Evolutionary conservation across 2,329 filamentous ascomycete genomes (phyloP).

Genomic region (Thielaviopsis musarum): DNA sequence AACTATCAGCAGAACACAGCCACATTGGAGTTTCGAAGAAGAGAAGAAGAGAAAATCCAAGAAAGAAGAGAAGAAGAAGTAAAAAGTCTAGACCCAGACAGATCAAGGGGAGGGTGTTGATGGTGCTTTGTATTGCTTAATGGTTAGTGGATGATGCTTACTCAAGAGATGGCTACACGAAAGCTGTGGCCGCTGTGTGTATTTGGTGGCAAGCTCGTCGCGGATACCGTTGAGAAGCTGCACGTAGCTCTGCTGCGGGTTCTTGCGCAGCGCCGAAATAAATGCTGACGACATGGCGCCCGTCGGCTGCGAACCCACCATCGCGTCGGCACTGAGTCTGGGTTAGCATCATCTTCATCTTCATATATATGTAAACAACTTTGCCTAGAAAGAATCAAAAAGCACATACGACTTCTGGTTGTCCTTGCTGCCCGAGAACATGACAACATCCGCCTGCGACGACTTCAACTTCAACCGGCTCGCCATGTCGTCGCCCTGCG

Average conservation of each 20-base stretch:
- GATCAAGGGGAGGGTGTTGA: background rate
- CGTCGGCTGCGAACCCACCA: conserved; percentile 75
- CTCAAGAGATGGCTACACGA: conserved; percentile 93
- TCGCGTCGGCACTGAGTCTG: conserved; percentile 65
- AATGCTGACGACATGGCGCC: conserved; percentile 99
- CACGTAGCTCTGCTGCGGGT: conserved; percentile 95
- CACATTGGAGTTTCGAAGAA: background rate
- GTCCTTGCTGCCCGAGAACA: conserved; percentile 96
- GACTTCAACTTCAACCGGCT: conserved; percentile 73
- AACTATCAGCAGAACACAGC: background rate
- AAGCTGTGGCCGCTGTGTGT: conserved; percentile 87
- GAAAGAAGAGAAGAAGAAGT: background rate
- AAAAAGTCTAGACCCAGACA: background rate
- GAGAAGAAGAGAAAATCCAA: background rate
- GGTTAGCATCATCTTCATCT: background rate
- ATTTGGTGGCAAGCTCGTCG: conserved; percentile 75
- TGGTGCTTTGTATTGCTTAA: conserved; percentile 11
- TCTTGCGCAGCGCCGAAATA: conserved; percentile 82
- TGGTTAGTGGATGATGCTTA: conserved; percentile 30
- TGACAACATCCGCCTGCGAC: conserved; percentile 84
- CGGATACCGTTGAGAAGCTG: conserved; percentile 92
- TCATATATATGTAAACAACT: background rate
- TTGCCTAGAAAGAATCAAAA: conserved; percentile 8
- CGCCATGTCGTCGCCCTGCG: conserved; percentile 63
- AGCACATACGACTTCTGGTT: conserved; percentile 72